Percentiles rank a stretch among this genome's conserved stretches.
Conservation (phyloP, 2,329 filamentous ascomycete species). For the Orbilia javanica region DNA sequence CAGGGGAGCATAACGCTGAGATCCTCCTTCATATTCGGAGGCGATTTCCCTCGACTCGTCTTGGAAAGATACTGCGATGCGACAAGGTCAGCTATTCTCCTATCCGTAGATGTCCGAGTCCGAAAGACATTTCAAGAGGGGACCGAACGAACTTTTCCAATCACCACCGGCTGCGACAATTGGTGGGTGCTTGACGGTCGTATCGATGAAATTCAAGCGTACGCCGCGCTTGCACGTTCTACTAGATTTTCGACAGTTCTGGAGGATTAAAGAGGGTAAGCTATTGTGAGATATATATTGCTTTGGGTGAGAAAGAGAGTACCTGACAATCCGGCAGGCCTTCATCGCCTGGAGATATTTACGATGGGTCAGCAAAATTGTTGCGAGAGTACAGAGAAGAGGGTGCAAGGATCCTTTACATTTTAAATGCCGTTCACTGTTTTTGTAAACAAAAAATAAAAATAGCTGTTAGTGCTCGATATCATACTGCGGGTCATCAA, state of each 20-base stretch:
- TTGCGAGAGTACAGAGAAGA: background rate
- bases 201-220: conserved; percentile 91
- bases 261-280: conserved; percentile 57
- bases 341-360: conserved; percentile 59
- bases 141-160: conserved; percentile 71
- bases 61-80: conserved; percentile 75
- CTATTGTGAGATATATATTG: background rate
- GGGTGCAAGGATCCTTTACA: conserved; percentile 52
- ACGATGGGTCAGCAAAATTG: conserved; percentile 4
- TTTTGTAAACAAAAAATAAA: too few species aligned
- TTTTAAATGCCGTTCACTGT: conserved; percentile 62
- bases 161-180: conserved; percentile 74
- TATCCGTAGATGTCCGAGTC: background rate
- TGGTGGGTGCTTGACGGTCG: conserved; percentile 77
- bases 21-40: conserved; percentile 86
- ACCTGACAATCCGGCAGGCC: conserved; percentile 61
- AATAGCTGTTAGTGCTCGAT: conserved; percentile 44
- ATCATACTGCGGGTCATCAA: background rate
- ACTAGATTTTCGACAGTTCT: conserved; percentile 90
- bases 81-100: conserved; percentile 49
- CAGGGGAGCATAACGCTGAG: conserved; percentile 76
- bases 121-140: background rate
- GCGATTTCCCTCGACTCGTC: conserved; percentile 93
- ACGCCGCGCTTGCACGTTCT: conserved; percentile 87
- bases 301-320: background rate